phyloP scores from a whole-genome alignment of 2,329 filamentous ascomycete genomes.

The Penicillium decumbens region DNA sequence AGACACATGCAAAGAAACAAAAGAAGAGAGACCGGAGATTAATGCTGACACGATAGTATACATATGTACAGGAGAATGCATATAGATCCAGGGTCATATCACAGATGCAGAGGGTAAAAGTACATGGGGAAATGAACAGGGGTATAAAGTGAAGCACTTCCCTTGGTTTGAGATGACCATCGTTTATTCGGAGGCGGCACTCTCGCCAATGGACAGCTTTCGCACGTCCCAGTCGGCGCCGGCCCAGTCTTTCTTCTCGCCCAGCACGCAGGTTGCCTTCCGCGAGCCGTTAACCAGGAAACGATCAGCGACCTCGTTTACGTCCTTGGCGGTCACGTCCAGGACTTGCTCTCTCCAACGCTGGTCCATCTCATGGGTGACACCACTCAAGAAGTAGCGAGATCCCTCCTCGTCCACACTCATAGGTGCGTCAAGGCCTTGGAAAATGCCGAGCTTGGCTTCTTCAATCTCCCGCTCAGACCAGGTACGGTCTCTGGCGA shows the following conservation, averaged over 20 bases:
- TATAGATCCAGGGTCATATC: conserved; percentile 1
- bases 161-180: no score
- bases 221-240: conserved; percentile 66
- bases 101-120: conserved; percentile 11
- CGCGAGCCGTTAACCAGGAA: conserved; percentile 67
- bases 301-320: conserved; percentile 73
- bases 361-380: conserved; percentile 87
- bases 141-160: conserved; percentile 9
- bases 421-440: conserved; percentile 80
- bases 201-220: conserved; percentile 60
- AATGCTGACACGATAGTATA: conserved; percentile 20
- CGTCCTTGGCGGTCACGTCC: conserved; percentile 76
- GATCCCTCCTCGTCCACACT: conserved; percentile 86
- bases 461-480: conserved; percentile 83
- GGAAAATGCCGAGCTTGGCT: conserved; percentile 92
- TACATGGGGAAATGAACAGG: conserved; percentile 13
- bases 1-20: not conserved
- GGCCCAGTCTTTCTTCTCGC: conserved; percentile 76
- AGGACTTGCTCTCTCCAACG: conserved; percentile 75
- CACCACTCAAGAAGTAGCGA: conserved; percentile 74
- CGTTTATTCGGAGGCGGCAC: conserved; percentile 8
- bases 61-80: conserved; percentile 24
- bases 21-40: conserved; percentile 16
- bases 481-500: conserved; percentile 79
- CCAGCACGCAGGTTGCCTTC: conserved; percentile 67